A percentile compares a stretch with the other conserved stretches of the same genome.
Conservation (phyloP, 306 rosid species). For the Abrus pulchellus region DNA sequence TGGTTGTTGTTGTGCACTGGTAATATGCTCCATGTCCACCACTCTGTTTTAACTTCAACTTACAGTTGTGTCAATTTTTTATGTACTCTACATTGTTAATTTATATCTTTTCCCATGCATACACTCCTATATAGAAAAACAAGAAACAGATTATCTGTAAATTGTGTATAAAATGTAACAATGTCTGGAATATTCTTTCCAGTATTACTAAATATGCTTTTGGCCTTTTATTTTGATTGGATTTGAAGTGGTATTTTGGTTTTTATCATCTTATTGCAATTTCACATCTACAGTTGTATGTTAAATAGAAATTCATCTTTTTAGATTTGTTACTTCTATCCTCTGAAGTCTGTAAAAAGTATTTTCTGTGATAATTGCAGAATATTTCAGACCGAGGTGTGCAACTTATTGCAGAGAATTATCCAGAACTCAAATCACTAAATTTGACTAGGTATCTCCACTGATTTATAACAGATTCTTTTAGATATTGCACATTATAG, state of each 20-base stretch:
- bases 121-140: not conserved
- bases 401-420: constrained; percentile 70
- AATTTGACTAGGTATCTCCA: constrained; percentile 78
- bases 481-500: constrained; percentile 23
- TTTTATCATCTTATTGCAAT: constrained; percentile 7
- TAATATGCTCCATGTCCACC: not conserved
- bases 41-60: constrained; percentile 18
- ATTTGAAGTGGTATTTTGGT: constrained; percentile 2
- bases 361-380: constrained; percentile 62
- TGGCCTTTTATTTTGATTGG: not conserved
- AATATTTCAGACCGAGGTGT: constrained; percentile 67
- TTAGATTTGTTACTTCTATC: constrained; percentile 22
- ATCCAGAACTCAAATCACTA: constrained; percentile 64
- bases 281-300: not conserved
- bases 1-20: not conserved
- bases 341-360: constrained; percentile 42
- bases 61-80: not conserved
- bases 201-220: not conserved
- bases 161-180: not conserved
- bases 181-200: constrained; percentile 17
- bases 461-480: constrained; percentile 32
- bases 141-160: not conserved
- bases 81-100: not conserved
- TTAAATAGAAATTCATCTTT: not conserved
- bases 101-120: not conserved